Conservation (phyloP, 225 moss, liverwort and hornwort species). For the Pseudisothecium myosuroides region DNA sequence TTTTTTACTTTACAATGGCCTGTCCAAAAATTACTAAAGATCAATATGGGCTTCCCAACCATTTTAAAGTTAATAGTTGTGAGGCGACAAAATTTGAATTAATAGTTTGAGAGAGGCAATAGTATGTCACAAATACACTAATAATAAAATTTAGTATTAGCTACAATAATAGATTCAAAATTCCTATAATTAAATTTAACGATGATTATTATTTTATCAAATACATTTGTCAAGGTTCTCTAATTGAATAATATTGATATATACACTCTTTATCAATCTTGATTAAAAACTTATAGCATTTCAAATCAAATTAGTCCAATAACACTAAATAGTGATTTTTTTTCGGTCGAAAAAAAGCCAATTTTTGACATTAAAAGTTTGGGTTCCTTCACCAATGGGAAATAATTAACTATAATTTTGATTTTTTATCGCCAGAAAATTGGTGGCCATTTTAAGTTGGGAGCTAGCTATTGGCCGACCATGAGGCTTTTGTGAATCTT, state of each 20-base stretch:
- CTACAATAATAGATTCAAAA: background rate
- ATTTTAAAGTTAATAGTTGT: background rate
- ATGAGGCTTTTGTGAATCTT: too few species aligned
- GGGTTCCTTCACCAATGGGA: too few species aligned
- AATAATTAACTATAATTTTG: too few species aligned
- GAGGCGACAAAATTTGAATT: background rate
- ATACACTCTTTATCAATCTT: background rate
- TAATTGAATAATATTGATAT: background rate
- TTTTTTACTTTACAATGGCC: too few species aligned
- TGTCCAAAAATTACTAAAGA: accelerated
- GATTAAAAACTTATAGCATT: background rate
- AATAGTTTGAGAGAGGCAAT: background rate
- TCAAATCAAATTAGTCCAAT: background rate
- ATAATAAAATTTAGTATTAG: background rate
- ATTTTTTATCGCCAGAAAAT: too few species aligned
- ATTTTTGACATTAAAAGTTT: too few species aligned
- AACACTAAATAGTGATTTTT: too few species aligned
- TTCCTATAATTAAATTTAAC: too few species aligned
- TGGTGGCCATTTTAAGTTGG: too few species aligned
- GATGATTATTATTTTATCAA: background rate
- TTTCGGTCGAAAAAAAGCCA: too few species aligned
- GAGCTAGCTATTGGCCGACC: too few species aligned
- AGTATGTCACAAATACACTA: background rate
- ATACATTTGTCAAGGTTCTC: accelerated
- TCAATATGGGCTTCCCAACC: background rate